Evolutionary conservation across 2,329 filamentous ascomycete species (phyloP), one percentile per base, ranked within the genome.

Genomic region (Trichoderma lentiforme): DNA sequence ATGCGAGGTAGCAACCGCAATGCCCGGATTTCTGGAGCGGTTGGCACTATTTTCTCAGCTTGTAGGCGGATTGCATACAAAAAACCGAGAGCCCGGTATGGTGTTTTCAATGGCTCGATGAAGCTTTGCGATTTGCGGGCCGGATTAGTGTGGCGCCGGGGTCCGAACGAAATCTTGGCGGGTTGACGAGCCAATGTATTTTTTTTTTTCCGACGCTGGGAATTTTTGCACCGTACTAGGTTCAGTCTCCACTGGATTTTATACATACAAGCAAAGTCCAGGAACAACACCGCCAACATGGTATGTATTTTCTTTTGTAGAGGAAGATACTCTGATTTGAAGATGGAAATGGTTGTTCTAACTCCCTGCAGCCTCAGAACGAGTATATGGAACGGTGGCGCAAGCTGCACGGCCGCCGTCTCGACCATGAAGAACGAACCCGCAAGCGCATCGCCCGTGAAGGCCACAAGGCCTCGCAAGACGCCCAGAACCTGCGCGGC

Each of bases 401-500:
- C 77, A 82, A 83, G 76, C 80, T 82, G 72, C 82, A 84, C 75
- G 86, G 90, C 73, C 88, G 82, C 74, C 81, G 85, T 72, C 84
- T 88, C 74, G 94, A 97, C 81, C 89, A 95, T 82, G 95, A 98
- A 79, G 96, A 99, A 85, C 91, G 95, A 76, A 85, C 86, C 73
- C 93, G 96, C 79, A 99, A 99, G 88, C 90, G 91, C 77, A 86
- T 89, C 74, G 96, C 96, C 73, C 92, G 96, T 84, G 93, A 97
- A 85, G 92, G 90, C 73, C 95, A 99, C 87, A 91, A 95, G 84
- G 90, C 90, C 71, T 96, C 93, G 65, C 88, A 96, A 80, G 92
- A 97, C 84, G 94, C 96, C 28, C 95, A 98, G 86, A 97, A 96
- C 82, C 88, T 98, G 79, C 92, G 93, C 74, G 96, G 96, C 75